phyloP scores from a whole-genome alignment of 331 rosid species.

The Malus hybrid region DNA sequence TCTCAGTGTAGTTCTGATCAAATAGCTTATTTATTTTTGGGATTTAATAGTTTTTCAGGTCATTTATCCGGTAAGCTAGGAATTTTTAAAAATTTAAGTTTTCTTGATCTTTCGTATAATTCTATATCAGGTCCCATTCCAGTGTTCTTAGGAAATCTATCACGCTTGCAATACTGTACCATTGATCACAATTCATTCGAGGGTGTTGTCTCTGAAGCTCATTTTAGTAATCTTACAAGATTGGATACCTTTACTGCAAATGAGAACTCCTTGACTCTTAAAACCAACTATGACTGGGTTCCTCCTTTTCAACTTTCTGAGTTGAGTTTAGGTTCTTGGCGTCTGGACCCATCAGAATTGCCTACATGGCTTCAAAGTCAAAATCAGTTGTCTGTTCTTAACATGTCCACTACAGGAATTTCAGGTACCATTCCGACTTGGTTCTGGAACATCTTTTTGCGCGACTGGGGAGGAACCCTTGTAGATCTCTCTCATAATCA shows the following conservation, averaged over 20 bases:
- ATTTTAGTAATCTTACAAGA: neutral
- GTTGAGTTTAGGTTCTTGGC: neutral
- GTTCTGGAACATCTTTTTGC: neutral
- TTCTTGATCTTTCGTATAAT: neutral
- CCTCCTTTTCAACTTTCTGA: rapidly evolving
- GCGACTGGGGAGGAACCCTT: too few species aligned
- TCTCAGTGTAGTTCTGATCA: too few species aligned
- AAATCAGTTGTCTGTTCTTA: rapidly evolving
- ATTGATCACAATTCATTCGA: neutral
- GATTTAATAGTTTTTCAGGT: neutral
- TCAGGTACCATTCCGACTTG: neutral
- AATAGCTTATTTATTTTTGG: too few species aligned
- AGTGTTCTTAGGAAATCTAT: neutral
- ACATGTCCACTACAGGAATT: neutral
- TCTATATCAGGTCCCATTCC: neutral
- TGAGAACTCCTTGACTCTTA: neutral
- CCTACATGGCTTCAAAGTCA: neutral
- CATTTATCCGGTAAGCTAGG: neutral
- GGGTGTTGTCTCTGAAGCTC: neutral
- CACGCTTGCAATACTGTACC: rapidly evolving
- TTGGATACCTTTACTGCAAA: rapidly evolving
- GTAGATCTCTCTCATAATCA: too few species aligned
- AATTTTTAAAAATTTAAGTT: rapidly evolving
- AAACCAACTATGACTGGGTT: neutral
- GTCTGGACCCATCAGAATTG: neutral